Evolutionary conservation across 106 monocot genomes (phyloP).

Genomic region (Dioscorea zingiberensis): DNA sequence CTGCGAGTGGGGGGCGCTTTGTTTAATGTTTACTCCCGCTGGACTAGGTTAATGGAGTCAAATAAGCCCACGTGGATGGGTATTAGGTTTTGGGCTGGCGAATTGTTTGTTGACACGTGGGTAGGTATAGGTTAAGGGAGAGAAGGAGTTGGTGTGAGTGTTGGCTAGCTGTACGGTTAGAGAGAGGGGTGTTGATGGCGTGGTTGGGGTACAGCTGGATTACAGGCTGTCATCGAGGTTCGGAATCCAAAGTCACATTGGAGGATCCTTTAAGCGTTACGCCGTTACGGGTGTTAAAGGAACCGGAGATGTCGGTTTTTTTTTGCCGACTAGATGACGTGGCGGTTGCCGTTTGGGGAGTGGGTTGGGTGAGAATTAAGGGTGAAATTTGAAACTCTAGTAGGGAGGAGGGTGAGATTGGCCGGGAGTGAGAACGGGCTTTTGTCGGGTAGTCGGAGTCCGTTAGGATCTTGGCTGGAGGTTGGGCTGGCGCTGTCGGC

Average conservation of each 20-base stretch:
- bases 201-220: neutral
- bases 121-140: neutral
- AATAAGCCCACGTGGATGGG: too few relatives aligned
- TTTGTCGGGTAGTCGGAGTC: neutral
- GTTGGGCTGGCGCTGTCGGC: neutral
- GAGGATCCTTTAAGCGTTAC: too few relatives aligned
- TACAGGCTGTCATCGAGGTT: neutral
- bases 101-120: neutral
- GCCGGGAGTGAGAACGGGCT: neutral
- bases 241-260: neutral
- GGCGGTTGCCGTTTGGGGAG: neutral
- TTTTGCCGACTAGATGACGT: neutral
- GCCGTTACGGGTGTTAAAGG: too few relatives aligned
- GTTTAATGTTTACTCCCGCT: too few relatives aligned
- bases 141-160: neutral
- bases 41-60: too few relatives aligned
- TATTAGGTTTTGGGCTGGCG: too few relatives aligned
- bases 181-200: neutral
- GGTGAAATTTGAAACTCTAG: neutral
- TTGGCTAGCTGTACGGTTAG: neutral
- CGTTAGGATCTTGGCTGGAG: neutral
- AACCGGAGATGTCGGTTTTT: neutral
- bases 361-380: neutral
- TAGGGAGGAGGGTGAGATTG: too few relatives aligned
- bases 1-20: too few relatives aligned